These are phyloP conservation scores for Fusarium heterosporum DNA, from an alignment of 2,329 filamentous ascomycete genomes.

Conservation along the genomic window DNA sequence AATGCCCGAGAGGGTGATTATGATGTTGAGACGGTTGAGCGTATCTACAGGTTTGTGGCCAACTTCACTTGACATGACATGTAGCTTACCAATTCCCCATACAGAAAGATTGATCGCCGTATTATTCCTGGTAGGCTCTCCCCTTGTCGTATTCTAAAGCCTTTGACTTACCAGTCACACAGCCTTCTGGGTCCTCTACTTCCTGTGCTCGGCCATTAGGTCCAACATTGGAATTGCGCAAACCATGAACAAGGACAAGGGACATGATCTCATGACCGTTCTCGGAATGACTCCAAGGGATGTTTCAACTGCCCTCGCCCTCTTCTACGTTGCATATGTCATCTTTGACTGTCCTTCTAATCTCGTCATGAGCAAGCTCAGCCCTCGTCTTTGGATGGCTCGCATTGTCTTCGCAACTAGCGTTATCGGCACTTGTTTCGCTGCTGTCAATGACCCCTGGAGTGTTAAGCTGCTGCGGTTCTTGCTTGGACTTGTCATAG, in stretches of 20 bases:
- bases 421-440: constrained; percentile 84
- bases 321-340: constrained; percentile 95
- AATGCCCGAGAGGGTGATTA: constrained; percentile 56
- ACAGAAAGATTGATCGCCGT: constrained; percentile 65
- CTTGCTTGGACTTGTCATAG: constrained; percentile 86
- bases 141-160: not conserved
- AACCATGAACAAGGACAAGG: constrained; percentile 82
- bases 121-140: constrained; percentile 66
- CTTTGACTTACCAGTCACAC: constrained; percentile 17
- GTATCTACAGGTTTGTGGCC: constrained; percentile 58
- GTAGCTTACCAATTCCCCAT: constrained; percentile 2
- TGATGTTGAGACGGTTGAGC: constrained; percentile 63
- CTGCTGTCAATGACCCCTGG: constrained; percentile 84
- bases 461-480: constrained; percentile 90
- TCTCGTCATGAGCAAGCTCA: constrained; percentile 85
- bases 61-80: not conserved
- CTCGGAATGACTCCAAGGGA: constrained; percentile 78
- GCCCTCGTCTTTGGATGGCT: constrained; percentile 91
- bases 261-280: constrained; percentile 80
- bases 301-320: constrained; percentile 83
- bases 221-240: constrained; percentile 95
- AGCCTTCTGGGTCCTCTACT: constrained; percentile 92
- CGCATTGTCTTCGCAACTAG: constrained; percentile 90
- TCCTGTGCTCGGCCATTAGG: constrained; percentile 89
- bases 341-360: constrained; percentile 91